phyloP scores from a whole-genome alignment of 345 rosid genomes.

The Sapria himalayana region DNA sequence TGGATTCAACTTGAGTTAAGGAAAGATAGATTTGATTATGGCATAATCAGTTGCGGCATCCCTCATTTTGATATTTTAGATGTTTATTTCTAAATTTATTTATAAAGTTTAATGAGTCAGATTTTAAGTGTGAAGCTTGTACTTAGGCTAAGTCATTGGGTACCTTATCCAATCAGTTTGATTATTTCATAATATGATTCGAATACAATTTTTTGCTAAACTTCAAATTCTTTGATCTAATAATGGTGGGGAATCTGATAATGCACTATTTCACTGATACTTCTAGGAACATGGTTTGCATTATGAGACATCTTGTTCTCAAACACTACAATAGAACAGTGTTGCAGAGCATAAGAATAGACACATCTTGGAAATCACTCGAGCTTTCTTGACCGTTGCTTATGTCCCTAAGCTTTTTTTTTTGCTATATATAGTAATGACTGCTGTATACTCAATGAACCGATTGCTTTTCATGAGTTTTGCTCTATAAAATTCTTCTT shows the following conservation, averaged over 20 bases:
- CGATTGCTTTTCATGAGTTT: background rate
- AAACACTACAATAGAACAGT: background rate
- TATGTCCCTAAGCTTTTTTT: too few relatives aligned
- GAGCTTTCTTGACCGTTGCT: background rate
- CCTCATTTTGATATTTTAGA: background rate
- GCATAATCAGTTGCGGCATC: slow-evolving; percentile 1
- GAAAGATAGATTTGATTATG: slow-evolving; percentile 1
- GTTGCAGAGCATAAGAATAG: background rate
- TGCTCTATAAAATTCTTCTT: background rate
- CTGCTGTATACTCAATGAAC: background rate
- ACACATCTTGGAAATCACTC: background rate
- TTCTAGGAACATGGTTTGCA: background rate
- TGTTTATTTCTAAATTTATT: background rate
- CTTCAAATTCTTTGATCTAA: background rate
- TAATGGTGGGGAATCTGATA: background rate
- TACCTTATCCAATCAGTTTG: background rate
- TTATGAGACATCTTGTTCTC: background rate
- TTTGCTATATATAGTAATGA: background rate
- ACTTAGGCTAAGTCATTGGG: background rate
- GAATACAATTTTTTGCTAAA: background rate
- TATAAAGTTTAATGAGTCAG: background rate
- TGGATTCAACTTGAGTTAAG: background rate
- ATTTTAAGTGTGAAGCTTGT: slow-evolving; percentile 2
- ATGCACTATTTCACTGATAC: background rate
- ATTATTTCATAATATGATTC: background rate